Evolutionary conservation across 106 monocot species (phyloP), one percentile per base, ranked within the genome.

Genomic region (Narthecium ossifragum): DNA sequence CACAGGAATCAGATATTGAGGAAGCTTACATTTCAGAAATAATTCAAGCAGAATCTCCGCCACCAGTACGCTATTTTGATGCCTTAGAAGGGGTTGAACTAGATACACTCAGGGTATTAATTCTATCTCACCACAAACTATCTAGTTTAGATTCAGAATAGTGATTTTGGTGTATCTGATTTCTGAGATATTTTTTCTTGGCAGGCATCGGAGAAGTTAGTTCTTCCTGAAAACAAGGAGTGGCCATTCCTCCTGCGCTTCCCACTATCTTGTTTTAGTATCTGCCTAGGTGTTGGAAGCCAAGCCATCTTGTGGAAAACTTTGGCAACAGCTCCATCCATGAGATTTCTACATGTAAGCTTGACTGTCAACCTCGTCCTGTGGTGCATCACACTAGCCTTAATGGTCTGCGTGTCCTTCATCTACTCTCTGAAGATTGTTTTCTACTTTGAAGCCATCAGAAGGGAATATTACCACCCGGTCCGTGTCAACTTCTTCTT

Each of bases 401-500:
- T 72, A 48, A 25, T 57, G 8, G 28, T 1, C 37, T 34, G 28
- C 3, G 29, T 72, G 12, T 36, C 57, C 56, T 3, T 50, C 56
- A 51, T 57, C 20, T 72, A 64, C 46, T 26, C 21, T 13, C 49
- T 64, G 1, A 72, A 72, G 37, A 45, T 72, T 5, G 50, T 72
- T 5, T 72, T 64, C 18, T 51, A 64, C 62, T 71, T 71, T 28
- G 71, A 63, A 57, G 45, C 63, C 0, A 49, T 72, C 23, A 52
- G 57, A 49, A 54, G 64, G 20, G 72, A 72, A 6, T 72, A 57
- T 22, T 50, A 57, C 15, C 72, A 72, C 23, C 72, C 63, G 6
- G 27, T 64, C 9, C 34, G 72, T 20, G 31, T 72, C 21, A 72
- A 72, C 34, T 64, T 64, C 28, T 72, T 63, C 64, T 63, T 72